Evolutionary conservation across 2,329 filamentous ascomycete genomes (phyloP).

Genomic region (Fusarium miscanthi): DNA sequence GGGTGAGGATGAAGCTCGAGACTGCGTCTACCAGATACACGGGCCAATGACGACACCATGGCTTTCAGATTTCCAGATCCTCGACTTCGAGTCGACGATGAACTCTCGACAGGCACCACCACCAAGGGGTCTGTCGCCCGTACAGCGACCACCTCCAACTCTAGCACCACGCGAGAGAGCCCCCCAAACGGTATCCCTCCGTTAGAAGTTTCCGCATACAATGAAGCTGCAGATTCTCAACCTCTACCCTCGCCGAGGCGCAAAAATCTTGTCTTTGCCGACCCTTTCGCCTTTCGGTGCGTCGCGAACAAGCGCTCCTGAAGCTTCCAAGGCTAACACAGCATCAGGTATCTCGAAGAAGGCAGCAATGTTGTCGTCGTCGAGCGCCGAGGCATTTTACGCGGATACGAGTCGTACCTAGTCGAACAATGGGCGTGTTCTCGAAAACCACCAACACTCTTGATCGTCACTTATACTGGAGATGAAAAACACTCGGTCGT

Average conservation of each 20-base stretch:
- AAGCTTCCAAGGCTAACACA: conserved; percentile 14
- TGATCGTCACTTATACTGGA: conserved; percentile 93
- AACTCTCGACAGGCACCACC: conserved; percentile 30
- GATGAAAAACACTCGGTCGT: conserved; percentile 82
- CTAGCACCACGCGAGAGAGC: conserved; percentile 33
- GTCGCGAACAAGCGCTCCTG: conserved; percentile 22
- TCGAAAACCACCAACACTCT: conserved; percentile 86
- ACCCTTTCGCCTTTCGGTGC: conserved; percentile 68
- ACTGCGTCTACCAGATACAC: conserved; percentile 31
- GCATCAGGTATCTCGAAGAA: conserved; percentile 80
- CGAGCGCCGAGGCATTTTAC: conserved; percentile 74
- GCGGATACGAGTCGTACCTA: conserved; percentile 91
- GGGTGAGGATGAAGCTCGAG: conserved; percentile 43
- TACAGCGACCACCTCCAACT: conserved; percentile 25
- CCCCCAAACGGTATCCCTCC: conserved; percentile 38
- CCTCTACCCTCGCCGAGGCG: conserved; percentile 40
- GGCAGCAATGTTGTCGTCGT: conserved; percentile 81
- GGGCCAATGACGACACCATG: conserved; percentile 52
- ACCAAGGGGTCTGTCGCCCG: conserved; percentile 38
- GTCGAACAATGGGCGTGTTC: conserved; percentile 99
- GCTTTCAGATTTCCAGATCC: conserved; percentile 52
- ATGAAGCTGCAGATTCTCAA: conserved; percentile 26
- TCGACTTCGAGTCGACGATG: conserved; percentile 46
- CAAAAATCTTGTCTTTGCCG: conserved; percentile 66
- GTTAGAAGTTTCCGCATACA: conserved; percentile 32